Evolutionary conservation across 108 stramenopile genomes (phyloP).

Genomic region (Parietichytrium sp.): DNA sequence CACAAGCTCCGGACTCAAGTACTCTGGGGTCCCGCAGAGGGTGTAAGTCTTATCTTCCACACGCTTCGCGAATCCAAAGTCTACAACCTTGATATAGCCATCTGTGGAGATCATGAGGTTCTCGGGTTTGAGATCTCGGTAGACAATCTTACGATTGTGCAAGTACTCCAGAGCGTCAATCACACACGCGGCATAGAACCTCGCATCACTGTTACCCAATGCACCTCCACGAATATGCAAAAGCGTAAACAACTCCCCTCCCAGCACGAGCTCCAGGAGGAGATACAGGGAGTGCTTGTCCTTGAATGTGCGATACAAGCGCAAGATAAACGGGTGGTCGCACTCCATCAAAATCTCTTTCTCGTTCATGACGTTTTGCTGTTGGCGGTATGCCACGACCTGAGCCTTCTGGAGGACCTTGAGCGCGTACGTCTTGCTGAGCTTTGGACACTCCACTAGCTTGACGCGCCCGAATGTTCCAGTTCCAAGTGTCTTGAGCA

Average conservation of each 20-base stretch:
- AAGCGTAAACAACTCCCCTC: constrained; percentile 48
- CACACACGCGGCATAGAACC: constrained; percentile 50
- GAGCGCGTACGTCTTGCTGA: constrained; percentile 54
- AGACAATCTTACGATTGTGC: constrained; percentile 70
- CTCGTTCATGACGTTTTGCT: constrained; percentile 71
- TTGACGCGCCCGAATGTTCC: constrained; percentile 68
- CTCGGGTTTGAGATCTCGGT: constrained; percentile 84
- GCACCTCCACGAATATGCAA: constrained; percentile 31
- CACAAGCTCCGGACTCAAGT: constrained; percentile 97
- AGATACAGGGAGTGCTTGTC: constrained; percentile 60
- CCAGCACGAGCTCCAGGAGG: constrained; percentile 64
- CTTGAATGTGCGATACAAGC: constrained; percentile 58
- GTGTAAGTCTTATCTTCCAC: constrained; percentile 93
- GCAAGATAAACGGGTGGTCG: constrained; percentile 64
- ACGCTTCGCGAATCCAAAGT: constrained; percentile 98
- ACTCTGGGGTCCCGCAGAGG: constrained; percentile 95
- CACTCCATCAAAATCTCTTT: constrained; percentile 60
- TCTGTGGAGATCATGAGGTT: constrained; percentile 82
- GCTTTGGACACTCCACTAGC: constrained; percentile 55
- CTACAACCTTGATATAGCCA: constrained; percentile 95
- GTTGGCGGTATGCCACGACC: constrained; percentile 96
- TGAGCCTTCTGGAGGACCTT: constrained; percentile 77
- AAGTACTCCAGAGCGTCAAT: constrained; percentile 60
- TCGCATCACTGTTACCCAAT: constrained; percentile 12
- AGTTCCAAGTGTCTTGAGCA: constrained; percentile 52